Conservation (phyloP, 2,329 filamentous ascomycete genomes). For the Sordariomycetes sp. region DNA sequence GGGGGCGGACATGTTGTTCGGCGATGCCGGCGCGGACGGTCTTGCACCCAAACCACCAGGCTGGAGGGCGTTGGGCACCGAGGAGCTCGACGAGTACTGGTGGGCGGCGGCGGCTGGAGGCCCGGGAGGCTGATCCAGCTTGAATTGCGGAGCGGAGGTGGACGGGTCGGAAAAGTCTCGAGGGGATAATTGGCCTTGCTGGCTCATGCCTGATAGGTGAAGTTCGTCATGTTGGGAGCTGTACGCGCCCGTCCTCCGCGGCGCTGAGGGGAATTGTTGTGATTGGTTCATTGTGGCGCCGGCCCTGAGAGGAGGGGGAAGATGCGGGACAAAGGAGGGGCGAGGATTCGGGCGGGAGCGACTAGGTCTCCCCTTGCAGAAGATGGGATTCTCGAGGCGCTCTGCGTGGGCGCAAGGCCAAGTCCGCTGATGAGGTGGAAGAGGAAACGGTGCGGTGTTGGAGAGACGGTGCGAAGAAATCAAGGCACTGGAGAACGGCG, state of each 20-base stretch:
- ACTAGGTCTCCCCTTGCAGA: not conserved
- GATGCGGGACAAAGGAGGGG: not conserved
- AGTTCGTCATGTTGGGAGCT: slow-evolving; percentile 33
- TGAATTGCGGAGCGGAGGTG: slow-evolving; percentile 28
- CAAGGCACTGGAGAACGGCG: not conserved
- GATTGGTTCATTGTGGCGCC: slow-evolving; percentile 23
- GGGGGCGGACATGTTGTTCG: slow-evolving; percentile 22
- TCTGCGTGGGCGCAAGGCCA: not conserved
- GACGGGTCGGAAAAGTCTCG: slow-evolving; percentile 26
- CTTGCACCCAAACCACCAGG: slow-evolving; percentile 32
- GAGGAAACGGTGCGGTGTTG: not conserved
- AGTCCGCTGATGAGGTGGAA: not conserved
- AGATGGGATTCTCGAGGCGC: not conserved
- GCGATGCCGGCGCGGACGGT: slow-evolving; percentile 16
- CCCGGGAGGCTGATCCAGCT: slow-evolving; percentile 29
- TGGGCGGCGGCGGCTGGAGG: slow-evolving; percentile 21
- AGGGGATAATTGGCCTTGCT: slow-evolving; percentile 28
- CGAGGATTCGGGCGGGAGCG: not conserved
- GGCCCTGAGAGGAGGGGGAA: not conserved
- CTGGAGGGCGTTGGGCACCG: slow-evolving; percentile 45
- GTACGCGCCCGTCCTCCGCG: slow-evolving; percentile 11
- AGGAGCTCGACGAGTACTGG: slow-evolving; percentile 24
- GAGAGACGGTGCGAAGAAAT: not conserved
- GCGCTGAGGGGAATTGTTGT: slow-evolving; percentile 20
- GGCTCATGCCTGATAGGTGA: slow-evolving; percentile 36